Conservation (phyloP, 1,284 basidiomycete genomes). For the Polyporus tsugae region DNA sequence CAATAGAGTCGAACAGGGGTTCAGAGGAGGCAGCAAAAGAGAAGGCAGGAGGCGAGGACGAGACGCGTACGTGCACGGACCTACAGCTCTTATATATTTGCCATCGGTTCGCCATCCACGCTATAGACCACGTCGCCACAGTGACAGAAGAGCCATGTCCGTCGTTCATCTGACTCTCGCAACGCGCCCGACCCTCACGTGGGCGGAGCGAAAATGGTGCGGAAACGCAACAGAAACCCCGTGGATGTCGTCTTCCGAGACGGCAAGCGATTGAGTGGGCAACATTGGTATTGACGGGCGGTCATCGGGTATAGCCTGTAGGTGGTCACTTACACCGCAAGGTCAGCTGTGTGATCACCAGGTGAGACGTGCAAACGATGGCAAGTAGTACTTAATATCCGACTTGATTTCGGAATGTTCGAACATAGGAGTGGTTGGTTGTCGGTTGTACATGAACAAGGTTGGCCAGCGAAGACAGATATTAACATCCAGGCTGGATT, state of each 20-base stretch:
- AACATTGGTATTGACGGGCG: slow-evolving; percentile 11
- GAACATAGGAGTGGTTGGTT: not conserved
- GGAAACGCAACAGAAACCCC: slow-evolving; percentile 5
- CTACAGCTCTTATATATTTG: slow-evolving; percentile 15
- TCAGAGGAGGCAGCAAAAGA: not conserved
- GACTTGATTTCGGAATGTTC: not conserved
- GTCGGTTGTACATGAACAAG: not conserved
- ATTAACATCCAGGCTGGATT: too few species aligned
- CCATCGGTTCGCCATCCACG: not conserved
- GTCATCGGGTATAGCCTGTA: slow-evolving; percentile 24
- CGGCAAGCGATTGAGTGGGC: slow-evolving; percentile 13
- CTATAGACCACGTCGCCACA: slow-evolving; percentile 25
- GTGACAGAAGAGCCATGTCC: slow-evolving; percentile 17
- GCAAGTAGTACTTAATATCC: too few species aligned
- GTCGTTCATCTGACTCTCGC: slow-evolving; percentile 30
- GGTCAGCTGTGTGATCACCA: not conserved
- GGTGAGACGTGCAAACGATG: not conserved
- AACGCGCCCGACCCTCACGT: slow-evolving; percentile 23
- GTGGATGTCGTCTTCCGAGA: slow-evolving; percentile 4
- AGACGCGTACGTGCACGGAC: not conserved
- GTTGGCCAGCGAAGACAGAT: not conserved
- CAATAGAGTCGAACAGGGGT: not conserved
- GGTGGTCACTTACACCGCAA: slow-evolving; percentile 10
- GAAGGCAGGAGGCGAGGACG: not conserved
- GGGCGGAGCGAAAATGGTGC: slow-evolving; percentile 24